Base-by-base conservation (phyloP, 2,329 filamentous ascomycete species). In the Paecilomyces sp. region DNA sequence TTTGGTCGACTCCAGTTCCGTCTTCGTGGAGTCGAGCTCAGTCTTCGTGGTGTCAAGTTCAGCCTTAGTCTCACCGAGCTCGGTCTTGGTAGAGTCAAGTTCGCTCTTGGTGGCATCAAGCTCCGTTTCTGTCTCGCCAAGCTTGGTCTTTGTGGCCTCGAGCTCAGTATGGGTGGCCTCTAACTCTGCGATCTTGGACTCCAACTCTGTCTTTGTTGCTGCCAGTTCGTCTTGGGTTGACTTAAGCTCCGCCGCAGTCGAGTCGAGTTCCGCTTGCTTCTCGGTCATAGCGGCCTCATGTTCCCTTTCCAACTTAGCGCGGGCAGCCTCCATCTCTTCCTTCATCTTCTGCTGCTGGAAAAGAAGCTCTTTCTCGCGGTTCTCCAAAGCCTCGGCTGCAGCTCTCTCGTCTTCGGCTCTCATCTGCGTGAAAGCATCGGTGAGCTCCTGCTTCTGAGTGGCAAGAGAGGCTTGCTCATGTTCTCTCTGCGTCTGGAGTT, bases 401-500 rank as follows among this genome's bases (percentile, higher is more conserved):
- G 72, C 65, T 56, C 68, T 74, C 64, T 76, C 73, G 47, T 79
- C 76, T 60, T 78, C 76, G 4, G 66, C 67, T 63, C 75, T 77
- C 61, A 79, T 77, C 53, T 76, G 76, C 61, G 83, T 80, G 47
- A 80, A 81, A 2, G 75, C 63, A 11, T 78, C 75, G n/a, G 80
- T 79, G 41, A 79, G 64, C 41, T 77, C 74, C 41, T 71, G 70
- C 59, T 81, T 79, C 67, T 82, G 80, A n/a, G 66, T 67, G 2
- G 64, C 63, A 60, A 78, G 69, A 24, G 71, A 71, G 30, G 72
- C 68, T 15, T 65, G 62, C 56, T 72, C 72, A 36, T 72, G 71
- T 47, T 72, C 62, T 59, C 71, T 69, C 56, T 79, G 41, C n/a
- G n/a, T 78, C 41, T 78, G 76, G 47, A 80, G 72, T 59, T 77